phyloP scores from a whole-genome alignment of 2,329 filamentous ascomycete genomes.

The Ampelomyces quisqualis region DNA sequence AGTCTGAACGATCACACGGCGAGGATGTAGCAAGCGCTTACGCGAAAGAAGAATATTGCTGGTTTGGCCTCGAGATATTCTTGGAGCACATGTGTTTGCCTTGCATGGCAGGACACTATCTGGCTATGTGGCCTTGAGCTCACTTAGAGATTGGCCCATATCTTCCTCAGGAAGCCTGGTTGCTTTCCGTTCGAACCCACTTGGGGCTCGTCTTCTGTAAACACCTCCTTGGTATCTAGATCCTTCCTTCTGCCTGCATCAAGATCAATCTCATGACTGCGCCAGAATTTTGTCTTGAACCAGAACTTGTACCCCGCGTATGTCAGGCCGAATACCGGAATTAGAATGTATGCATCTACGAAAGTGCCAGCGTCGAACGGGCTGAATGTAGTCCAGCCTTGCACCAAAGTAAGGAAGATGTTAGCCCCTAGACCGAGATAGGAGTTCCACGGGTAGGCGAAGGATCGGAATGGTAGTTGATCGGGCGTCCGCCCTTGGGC shows the following conservation, averaged over 20 bases:
- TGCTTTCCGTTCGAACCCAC: constrained; percentile 9
- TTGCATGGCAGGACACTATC: too few species aligned
- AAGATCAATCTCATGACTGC: constrained; percentile 43
- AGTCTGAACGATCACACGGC: constrained; percentile 5
- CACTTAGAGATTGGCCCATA: constrained; percentile 16
- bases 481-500: constrained; percentile 40
- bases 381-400: constrained; percentile 56
- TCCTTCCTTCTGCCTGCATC: constrained; percentile 42
- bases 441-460: constrained; percentile 54
- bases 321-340: constrained; percentile 53
- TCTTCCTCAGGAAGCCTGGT: constrained; percentile 15
- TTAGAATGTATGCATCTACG: constrained; percentile 56
- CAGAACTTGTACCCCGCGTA: constrained; percentile 51
- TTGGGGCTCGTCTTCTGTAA: constrained; percentile 6
- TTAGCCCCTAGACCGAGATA: constrained; percentile 53
- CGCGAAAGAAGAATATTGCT: too few species aligned
- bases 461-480: constrained; percentile 51
- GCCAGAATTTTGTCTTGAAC: constrained; percentile 41
- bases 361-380: constrained; percentile 55
- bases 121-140: too few species aligned
- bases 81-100: too few species aligned
- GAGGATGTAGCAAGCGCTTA: background rate
- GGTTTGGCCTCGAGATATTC: constrained; percentile 3
- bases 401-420: constrained; percentile 55
- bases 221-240: constrained; percentile 33